phyloP scores from a whole-genome alignment of 2,329 filamentous ascomycete species.

The Nemania bipapillata region DNA sequence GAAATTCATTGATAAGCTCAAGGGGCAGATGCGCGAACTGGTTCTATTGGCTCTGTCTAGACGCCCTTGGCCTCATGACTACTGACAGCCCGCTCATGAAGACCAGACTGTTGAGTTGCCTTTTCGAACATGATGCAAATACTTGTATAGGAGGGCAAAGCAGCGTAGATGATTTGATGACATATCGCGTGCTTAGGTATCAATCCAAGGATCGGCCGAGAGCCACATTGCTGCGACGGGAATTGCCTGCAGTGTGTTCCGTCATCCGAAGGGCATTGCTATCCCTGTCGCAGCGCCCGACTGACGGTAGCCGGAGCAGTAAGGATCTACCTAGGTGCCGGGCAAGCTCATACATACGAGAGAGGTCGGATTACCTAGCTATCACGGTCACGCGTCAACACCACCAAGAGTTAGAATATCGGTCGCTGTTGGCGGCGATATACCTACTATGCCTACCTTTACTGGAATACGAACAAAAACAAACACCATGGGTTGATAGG shows the following conservation, averaged over 20 bases:
- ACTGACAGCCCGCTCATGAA: conserved; percentile 4
- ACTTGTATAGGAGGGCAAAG: conserved; percentile 15
- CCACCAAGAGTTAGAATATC: background rate
- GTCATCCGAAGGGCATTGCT: conserved; percentile 7
- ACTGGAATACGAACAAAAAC: conserved; percentile 34
- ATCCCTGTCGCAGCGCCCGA: conserved; percentile 7
- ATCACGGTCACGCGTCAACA: background rate
- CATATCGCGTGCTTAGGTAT: conserved; percentile 27
- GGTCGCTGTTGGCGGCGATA: background rate
- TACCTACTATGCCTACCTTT: conserved; percentile 15
- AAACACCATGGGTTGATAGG: conserved; percentile 23
- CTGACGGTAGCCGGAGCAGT: conserved; percentile 5
- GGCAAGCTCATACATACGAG: background rate
- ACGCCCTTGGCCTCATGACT: conserved; percentile 21
- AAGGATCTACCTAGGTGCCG: conserved; percentile 1
- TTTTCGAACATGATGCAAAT: conserved; percentile 26
- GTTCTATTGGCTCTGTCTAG: conserved; percentile 28
- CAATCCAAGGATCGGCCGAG: background rate
- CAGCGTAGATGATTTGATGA: conserved; percentile 17
- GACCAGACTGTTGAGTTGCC: conserved; percentile 17
- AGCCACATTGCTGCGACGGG: conserved; percentile 15
- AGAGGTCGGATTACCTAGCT: background rate
- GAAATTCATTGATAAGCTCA: conserved; percentile 34
- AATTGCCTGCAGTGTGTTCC: conserved; percentile 26
- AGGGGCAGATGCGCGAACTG: conserved; percentile 5